Evolutionary conservation across 2,329 filamentous ascomycete species (phyloP).

Genomic region (Cyclaneusma minus): DNA sequence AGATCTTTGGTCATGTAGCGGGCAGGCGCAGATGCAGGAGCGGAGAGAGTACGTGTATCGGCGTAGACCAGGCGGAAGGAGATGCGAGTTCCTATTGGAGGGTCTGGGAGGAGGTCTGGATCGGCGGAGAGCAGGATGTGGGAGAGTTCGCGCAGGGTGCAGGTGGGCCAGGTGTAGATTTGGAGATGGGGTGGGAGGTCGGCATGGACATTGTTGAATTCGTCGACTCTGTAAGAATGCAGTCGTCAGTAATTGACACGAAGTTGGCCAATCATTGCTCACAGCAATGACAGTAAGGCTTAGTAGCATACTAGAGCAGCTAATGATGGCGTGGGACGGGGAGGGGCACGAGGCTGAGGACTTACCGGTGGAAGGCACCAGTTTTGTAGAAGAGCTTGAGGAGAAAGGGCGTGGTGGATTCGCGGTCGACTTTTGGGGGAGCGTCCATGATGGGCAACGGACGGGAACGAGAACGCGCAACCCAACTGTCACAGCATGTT

Average conservation of each 20-base stretch:
- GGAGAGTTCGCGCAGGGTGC: constrained; percentile 67
- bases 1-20: constrained; percentile 68
- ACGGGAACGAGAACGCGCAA: too few relatives aligned
- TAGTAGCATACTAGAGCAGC: constrained; percentile 2
- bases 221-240: constrained; percentile 39
- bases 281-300: constrained; percentile 1
- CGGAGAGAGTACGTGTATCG: constrained; percentile 29
- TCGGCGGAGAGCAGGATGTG: constrained; percentile 58
- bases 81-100: constrained; percentile 69
- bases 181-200: constrained; percentile 52
- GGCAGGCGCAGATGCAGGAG: constrained; percentile 25
- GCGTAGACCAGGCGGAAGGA: constrained; percentile 77
- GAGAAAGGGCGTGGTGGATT: constrained; percentile 65
- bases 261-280: not conserved
- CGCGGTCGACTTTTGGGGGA: constrained; percentile 40
- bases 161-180: constrained; percentile 76
- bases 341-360: constrained; percentile 21
- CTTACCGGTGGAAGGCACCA: constrained; percentile 54
- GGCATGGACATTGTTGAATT: constrained; percentile 41
- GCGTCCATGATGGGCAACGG: constrained; percentile 20
- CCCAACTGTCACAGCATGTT: too few relatives aligned
- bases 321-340: constrained; percentile 12
- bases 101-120: constrained; percentile 53
- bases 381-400: constrained; percentile 73
- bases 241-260: constrained; percentile 2